Evolutionary conservation across 169 alveolate genomes (phyloP).

Genomic region (Eimeria necatrix): DNA sequence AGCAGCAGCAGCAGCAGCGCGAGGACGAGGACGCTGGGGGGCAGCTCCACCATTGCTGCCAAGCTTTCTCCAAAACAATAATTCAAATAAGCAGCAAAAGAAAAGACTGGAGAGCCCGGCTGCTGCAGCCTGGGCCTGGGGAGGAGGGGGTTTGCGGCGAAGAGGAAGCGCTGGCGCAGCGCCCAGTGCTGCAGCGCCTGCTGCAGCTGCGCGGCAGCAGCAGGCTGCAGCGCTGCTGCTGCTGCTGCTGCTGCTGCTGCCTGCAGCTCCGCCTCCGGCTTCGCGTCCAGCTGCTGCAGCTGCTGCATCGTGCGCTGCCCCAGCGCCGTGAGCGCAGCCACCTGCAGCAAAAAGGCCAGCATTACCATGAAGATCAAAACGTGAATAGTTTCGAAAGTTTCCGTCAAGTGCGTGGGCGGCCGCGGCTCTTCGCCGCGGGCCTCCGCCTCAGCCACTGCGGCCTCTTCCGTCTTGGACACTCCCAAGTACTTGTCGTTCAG

Average conservation of each 20-base stretch:
- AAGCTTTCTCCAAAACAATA: constrained; percentile 43
- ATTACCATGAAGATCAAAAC: constrained; percentile 76
- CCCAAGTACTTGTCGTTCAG: constrained; percentile 81
- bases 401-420: constrained; percentile 82
- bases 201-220: background rate
- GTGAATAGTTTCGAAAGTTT: constrained; percentile 79
- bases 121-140: constrained; percentile 55
- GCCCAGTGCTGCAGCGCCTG: constrained; percentile 64
- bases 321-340: constrained; percentile 32
- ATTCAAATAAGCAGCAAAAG: constrained; percentile 64
- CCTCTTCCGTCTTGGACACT: constrained; percentile 76
- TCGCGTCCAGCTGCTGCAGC: constrained; percentile 37
- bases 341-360: constrained; percentile 59
- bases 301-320: constrained; percentile 69
- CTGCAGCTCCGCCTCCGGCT: constrained; percentile 35
- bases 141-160: constrained; percentile 41
- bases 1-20: constrained; percentile 54
- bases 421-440: constrained; percentile 45
- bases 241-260: background rate
- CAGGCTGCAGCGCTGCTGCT: background rate
- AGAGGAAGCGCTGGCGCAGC: constrained; percentile 36
- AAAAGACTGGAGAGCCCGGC: constrained; percentile 37
- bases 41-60: constrained; percentile 63
- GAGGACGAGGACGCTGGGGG: constrained; percentile 55
- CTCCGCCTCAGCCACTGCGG: constrained; percentile 74